These are phyloP conservation scores for Arabidopsis hybrid DNA, from an alignment of 441 rosid genomes.

Conservation along the genomic window DNA sequence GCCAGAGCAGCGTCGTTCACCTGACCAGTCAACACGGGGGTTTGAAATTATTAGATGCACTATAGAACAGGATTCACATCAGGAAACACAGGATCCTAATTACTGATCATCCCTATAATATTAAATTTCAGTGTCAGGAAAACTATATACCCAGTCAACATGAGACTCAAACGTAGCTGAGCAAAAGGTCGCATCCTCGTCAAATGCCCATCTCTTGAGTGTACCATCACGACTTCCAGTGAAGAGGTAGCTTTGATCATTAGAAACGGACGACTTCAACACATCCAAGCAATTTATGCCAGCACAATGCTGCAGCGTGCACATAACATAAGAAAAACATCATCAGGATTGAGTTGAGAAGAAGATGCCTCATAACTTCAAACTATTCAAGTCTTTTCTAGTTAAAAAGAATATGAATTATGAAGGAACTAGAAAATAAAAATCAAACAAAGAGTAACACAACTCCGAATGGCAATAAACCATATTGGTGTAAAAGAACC, in stretches of 20 bases:
- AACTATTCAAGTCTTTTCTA: background rate
- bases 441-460: slow-evolving; percentile 7
- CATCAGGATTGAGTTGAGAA: slow-evolving; percentile 34
- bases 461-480: background rate
- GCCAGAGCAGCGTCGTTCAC: slow-evolving; percentile 92
- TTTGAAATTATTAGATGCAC: slow-evolving; percentile 20
- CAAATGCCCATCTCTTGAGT: slow-evolving; percentile 91
- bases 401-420: background rate
- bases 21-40: slow-evolving; percentile 50
- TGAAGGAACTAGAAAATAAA: background rate
- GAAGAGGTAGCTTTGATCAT: slow-evolving; percentile 69
- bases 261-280: slow-evolving; percentile 61
- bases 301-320: slow-evolving; percentile 88
- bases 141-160: slow-evolving; percentile 90
- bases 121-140: slow-evolving; percentile 23
- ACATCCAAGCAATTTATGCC: slow-evolving; percentile 92
- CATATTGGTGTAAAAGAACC: slow-evolving; percentile 10
- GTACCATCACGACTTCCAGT: slow-evolving; percentile 99
- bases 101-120: slow-evolving; percentile 3
- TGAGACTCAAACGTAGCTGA: slow-evolving; percentile 99
- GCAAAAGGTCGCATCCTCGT: slow-evolving; percentile 72
- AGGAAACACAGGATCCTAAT: slow-evolving; percentile 30
- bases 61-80: slow-evolving; percentile 6
- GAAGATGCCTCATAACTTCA: slow-evolving; percentile 1
- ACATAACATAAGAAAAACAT: slow-evolving; percentile 28